Conservation (phyloP, 179 eudicot species). For the Amaranthus tricolor region DNA sequence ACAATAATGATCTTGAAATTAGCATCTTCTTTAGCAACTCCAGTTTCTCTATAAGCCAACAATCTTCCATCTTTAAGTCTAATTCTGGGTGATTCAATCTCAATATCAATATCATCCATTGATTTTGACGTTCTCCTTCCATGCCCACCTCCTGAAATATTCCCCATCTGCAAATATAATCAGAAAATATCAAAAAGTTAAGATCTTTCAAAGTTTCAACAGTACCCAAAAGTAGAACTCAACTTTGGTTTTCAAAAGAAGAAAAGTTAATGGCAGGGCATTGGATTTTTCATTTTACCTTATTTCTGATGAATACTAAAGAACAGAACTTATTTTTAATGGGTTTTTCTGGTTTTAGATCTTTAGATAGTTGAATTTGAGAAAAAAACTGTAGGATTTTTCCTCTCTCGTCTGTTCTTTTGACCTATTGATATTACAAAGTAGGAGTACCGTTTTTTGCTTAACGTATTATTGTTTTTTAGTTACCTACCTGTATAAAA, state of each 20-base stretch:
- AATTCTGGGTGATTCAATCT: constrained; percentile 37
- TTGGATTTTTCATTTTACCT: constrained; percentile 5
- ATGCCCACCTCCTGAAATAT: constrained; percentile 39
- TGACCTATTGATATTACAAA: constrained; percentile 12
- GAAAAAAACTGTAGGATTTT: constrained; percentile 3
- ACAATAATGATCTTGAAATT: constrained; percentile 47
- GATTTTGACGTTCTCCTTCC: constrained; percentile 36
- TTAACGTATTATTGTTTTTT: constrained; percentile 14
- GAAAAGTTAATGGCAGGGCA: not conserved
- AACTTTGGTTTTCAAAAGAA: not conserved
- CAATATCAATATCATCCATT: constrained; percentile 35
- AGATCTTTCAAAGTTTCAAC: constrained; percentile 4
- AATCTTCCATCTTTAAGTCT: constrained; percentile 59
- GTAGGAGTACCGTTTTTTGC: constrained; percentile 16
- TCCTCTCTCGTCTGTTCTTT: constrained; percentile 4
- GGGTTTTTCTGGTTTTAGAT: constrained; percentile 11
- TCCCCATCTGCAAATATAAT: constrained; percentile 40
- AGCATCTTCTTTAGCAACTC: constrained; percentile 51
- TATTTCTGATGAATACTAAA: constrained; percentile 11
- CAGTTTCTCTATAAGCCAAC: constrained; percentile 61
- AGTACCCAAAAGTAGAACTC: not conserved
- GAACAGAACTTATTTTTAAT: not conserved
- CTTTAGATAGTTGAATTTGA: constrained; percentile 5
- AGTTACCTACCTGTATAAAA: not conserved
- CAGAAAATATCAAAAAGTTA: not conserved